These are phyloP conservation scores for Fusarium nanum DNA, from an alignment of 2,329 filamentous ascomycete genomes.

Conservation along the genomic window DNA sequence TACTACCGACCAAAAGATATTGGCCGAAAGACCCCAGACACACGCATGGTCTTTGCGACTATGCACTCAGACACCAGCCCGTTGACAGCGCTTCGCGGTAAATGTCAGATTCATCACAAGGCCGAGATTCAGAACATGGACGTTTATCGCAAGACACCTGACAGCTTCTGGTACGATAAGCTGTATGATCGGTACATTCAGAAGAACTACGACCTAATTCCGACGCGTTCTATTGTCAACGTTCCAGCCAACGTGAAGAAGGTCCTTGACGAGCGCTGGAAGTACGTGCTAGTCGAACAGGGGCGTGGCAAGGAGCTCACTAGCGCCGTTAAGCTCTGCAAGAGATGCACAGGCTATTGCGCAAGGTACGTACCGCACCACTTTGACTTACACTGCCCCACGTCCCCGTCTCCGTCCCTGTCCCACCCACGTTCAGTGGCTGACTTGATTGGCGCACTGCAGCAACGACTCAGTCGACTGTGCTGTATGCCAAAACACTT, in stretches of 20 bases:
- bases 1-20: conserved; percentile 98
- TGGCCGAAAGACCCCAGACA: conserved; percentile 89
- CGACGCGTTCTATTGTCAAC: conserved; percentile 92
- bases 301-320: conserved; percentile 95
- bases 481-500: conserved; percentile 92
- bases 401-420: conserved; percentile 31
- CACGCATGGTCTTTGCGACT: conserved; percentile 89
- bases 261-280: conserved; percentile 95
- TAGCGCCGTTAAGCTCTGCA: conserved; percentile 95
- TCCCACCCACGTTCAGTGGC: conserved; percentile 38
- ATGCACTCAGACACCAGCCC: conserved; percentile 99
- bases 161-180: conserved; percentile 97
- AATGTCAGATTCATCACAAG: conserved; percentile 90
- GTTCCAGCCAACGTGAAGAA: conserved; percentile 95
- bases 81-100: conserved; percentile 89
- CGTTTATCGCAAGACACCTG: conserved; percentile 83
- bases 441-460: conserved; percentile 40
- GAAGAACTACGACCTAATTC: conserved; percentile 96
- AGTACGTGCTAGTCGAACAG: conserved; percentile 93
- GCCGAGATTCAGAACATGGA: conserved; percentile 87
- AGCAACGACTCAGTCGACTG: conserved; percentile 97
- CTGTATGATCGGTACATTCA: conserved; percentile 98
- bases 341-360: conserved; percentile 90
- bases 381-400: conserved; percentile 32
- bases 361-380: conserved; percentile 73